These are phyloP conservation scores for Glaciozyma antarctica DNA, from an alignment of 768 basidiomycete species.

Conservation along the genomic window DNA sequence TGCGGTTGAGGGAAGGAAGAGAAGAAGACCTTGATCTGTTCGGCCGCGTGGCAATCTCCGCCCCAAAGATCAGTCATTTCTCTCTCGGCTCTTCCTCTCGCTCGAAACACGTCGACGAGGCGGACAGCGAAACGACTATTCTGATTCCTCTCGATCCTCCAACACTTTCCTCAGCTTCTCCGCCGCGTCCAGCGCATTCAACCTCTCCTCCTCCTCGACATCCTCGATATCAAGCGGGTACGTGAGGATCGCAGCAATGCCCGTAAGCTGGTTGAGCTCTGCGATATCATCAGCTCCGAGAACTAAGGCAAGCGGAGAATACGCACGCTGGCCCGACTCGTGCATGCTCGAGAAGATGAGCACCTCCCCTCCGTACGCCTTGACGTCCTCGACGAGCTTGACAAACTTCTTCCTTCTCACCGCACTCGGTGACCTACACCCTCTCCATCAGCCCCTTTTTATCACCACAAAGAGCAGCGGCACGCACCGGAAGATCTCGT, in stretches of 20 bases:
- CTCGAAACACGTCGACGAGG: too few species aligned
- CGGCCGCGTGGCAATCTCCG: too few species aligned
- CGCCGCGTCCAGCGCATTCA: too few species aligned
- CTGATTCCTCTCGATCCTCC: too few species aligned
- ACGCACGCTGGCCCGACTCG: conserved; percentile 91
- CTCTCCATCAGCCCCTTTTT: not conserved
- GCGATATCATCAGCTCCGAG: conserved; percentile 20
- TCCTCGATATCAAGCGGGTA: conserved; percentile 93
- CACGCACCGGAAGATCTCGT: conserved; percentile 76
- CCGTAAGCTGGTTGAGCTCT: conserved; percentile 95
- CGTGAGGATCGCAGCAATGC: conserved; percentile 87
- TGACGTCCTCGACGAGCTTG: conserved; percentile 74
- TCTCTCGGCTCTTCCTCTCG: too few species aligned
- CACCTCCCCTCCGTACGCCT: conserved; percentile 80
- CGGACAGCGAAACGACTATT: too few species aligned
- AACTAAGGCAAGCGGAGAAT: not conserved
- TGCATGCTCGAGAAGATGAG: conserved; percentile 99
- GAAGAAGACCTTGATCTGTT: not conserved
- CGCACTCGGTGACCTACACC: conserved; percentile 65
- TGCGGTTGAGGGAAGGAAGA: not conserved
- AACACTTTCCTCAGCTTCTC: too few species aligned
- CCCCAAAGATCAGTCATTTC: too few species aligned
- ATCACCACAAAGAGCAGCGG: not conserved
- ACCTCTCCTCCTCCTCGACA: conserved; percentile 75
- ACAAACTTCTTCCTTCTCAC: conserved; percentile 72